Percentiles rank a stretch among this genome's conserved stretches.
These are phyloP conservation scores for Hippophae rhamnoides DNA, from an alignment of 306 rosid genomes.

Conservation along the genomic window DNA sequence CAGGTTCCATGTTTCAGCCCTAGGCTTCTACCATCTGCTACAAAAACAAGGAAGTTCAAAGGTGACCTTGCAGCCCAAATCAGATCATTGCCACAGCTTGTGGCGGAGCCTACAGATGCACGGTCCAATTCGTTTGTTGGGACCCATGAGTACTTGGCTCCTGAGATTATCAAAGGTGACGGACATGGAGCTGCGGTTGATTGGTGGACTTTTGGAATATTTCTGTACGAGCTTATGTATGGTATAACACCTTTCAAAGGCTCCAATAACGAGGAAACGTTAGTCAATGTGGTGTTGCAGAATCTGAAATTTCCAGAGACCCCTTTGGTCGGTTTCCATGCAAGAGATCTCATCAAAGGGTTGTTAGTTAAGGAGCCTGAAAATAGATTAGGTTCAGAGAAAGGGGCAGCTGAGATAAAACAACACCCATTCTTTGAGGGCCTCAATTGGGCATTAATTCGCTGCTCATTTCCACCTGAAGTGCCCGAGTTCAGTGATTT, in stretches of 20 bases:
- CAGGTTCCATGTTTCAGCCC: constrained; percentile 85
- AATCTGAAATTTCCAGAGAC: constrained; percentile 57
- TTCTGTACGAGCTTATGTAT: constrained; percentile 71
- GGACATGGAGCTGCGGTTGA: constrained; percentile 95
- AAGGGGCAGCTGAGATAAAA: constrained; percentile 85
- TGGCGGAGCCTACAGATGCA: constrained; percentile 81
- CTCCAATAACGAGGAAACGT: constrained; percentile 58
- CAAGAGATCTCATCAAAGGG: constrained; percentile 71
- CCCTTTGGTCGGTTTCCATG: constrained; percentile 59
- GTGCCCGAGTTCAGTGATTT: constrained; percentile 53
- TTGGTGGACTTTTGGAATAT: constrained; percentile 95
- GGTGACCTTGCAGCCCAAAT: constrained; percentile 38
- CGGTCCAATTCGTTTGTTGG: constrained; percentile 89
- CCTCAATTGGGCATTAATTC: constrained; percentile 81
- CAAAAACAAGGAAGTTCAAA: constrained; percentile 55
- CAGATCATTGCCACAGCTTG: constrained; percentile 82
- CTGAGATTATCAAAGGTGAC: constrained; percentile 83
- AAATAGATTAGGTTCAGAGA: constrained; percentile 63
- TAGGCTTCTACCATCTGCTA: constrained; percentile 49
- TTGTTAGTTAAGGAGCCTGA: constrained; percentile 77
- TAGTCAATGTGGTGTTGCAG: constrained; percentile 70
- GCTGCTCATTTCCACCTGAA: constrained; percentile 74
- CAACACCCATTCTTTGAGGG: constrained; percentile 86
- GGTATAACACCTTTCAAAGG: constrained; percentile 88
- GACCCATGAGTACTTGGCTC: constrained; percentile 88